These are phyloP conservation scores for Yarrowia hollandica DNA, from an alignment of 805 yeast genomes.

Conservation along the genomic window DNA sequence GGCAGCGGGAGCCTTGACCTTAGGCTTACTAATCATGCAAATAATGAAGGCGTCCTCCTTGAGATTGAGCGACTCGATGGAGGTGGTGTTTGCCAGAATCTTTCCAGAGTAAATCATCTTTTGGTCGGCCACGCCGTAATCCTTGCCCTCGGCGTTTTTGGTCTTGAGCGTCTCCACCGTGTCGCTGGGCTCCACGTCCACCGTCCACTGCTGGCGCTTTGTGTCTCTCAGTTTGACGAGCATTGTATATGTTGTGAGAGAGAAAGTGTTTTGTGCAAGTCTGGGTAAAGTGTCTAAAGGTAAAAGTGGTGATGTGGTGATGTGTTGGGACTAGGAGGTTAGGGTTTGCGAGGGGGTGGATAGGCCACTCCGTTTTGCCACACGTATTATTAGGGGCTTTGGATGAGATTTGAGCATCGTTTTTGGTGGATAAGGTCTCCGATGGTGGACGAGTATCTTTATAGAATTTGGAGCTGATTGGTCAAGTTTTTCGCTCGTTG, in stretches of 20 bases:
- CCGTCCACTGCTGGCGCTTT: slow-evolving; percentile 81
- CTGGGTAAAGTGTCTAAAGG: neutral
- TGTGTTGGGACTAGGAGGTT: neutral
- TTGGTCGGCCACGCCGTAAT: slow-evolving; percentile 69
- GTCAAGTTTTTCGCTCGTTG: too few relatives aligned
- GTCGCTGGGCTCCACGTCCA: slow-evolving; percentile 71
- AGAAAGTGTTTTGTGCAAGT: neutral
- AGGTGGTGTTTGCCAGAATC: slow-evolving; percentile 80
- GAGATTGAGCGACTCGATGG: slow-evolving; percentile 68
- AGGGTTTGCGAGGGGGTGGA: neutral
- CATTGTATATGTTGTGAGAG: slow-evolving; percentile 51
- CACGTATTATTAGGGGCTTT: neutral
- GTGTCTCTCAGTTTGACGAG: slow-evolving; percentile 84
- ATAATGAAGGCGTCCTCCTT: slow-evolving; percentile 85
- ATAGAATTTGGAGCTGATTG: too few relatives aligned
- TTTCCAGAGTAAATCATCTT: slow-evolving; percentile 92
- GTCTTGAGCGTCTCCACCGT: slow-evolving; percentile 70
- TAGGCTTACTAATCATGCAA: slow-evolving; percentile 74
- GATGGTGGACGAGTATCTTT: too few relatives aligned
- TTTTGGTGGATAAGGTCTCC: too few relatives aligned
- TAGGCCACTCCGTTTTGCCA: too few relatives aligned
- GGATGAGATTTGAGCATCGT: neutral
- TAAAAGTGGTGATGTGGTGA: neutral
- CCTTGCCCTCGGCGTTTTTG: slow-evolving; percentile 65
- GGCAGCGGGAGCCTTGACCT: slow-evolving; percentile 36